Base-by-base conservation (phyloP, 306 rosid species). In the Cicer bijugum region DNA sequence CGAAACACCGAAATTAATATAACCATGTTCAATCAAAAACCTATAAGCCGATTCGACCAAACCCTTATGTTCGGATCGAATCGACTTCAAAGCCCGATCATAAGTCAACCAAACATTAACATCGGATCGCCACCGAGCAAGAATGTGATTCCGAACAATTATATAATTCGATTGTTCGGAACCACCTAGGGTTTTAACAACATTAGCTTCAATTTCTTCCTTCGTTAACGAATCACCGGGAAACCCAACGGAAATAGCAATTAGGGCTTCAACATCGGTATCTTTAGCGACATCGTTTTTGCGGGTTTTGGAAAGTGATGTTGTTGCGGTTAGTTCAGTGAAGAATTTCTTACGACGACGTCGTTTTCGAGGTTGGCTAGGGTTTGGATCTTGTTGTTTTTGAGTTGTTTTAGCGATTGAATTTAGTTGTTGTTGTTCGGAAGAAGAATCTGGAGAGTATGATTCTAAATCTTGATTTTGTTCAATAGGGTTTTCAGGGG, bases 261-360 rank as follows among this genome's bases (percentile, higher is more conserved):
- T 90, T 48, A 88, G 82, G 42, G 97, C 96, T 72, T 92, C 97
- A 16, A 82, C 84, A 67, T 90, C 91, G 42, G 87, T 87, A 82
- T 90, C 96, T 17, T 88, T 92, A 7, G 86, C 73, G 1, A 78
- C 72, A 33, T 87, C 97, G 59, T 89, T 85, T 58, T 89, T 85
- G 19, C 94, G 85, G 76, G 60, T 86, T 66, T 75, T 85, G 5
- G 89, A 67, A 46, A 88, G 52, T 7, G 97, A 88, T 0, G 90
- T 75, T 12, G 78, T 75, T 9, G 83, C 76, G 44, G 69, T 88
- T 5, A 90, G 52, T 59, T 92, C 97, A 1, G 96, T 92, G 79
- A 92, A 92, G 84, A 92, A 90, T 72, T 92, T 92, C 94, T 90
- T 92, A 9, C 97, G 86, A 6, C 97, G 96, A 55, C 96, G 93